Evolutionary conservation across 352 stramenopile genomes (phyloP), one percentile per base, ranked within the genome.

Genomic region (Pythium aquatile): DNA sequence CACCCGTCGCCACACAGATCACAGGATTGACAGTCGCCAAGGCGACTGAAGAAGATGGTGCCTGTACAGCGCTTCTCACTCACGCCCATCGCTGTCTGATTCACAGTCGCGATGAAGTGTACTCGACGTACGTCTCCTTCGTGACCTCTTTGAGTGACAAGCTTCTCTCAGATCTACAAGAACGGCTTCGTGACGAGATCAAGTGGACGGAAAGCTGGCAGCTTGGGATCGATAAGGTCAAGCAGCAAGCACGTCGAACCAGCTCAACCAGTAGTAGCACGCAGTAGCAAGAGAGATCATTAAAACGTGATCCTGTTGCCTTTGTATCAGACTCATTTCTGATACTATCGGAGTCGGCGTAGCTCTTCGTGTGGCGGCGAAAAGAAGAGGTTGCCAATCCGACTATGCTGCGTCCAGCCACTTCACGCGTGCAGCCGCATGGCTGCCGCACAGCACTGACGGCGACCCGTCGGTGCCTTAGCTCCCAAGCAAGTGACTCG

Each of bases 71-170:
- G 28, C 69, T 90, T 46, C 72, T 92, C 47, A 90, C 79, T 1
- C 74, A 84, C 9, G 78, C 81, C 10, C 83, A 92, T 46, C 78
- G 83, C 16, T 75, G 69, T 16, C 69, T 89, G 5, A 61, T 92
- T n/a, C 42, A 68, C 48, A 63, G 56, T 16, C 77, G 83, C 52
- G 75, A 92, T 28, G 48, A 63, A 26, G 66, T 61, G n/a, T 79
- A 89, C 51, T 55, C 68, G 24, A 48, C 69, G 30, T 90, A 76
- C 56, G 55, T 59, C 0, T 24, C n/a, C 0, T 79, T 81, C 30
- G 78, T 72, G 39, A 29, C 35, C 2, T 42, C 56, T 0, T 56
- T 69, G 60, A 66, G 49, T 59, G 33, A 63, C 1, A 54, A 61
- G 28, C 54, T 77, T 8, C 55, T 77, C 2, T 55, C 35, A 5